These are phyloP conservation scores for Colletotrichum agaves DNA, from an alignment of 2,329 filamentous ascomycete species.

Conservation along the genomic window DNA sequence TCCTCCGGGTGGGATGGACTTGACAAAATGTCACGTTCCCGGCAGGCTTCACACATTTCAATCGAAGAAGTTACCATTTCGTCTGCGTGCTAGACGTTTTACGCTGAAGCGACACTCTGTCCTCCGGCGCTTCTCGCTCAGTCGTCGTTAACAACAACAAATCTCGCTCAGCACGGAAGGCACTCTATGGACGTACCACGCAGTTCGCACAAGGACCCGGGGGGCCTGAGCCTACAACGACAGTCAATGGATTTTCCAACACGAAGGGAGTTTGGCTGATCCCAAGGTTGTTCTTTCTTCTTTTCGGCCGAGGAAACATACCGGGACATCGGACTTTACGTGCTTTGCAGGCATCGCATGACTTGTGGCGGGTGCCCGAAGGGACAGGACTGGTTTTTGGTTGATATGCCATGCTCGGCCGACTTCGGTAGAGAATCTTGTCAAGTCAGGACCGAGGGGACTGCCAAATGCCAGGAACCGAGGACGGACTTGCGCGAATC, in stretches of 20 bases:
- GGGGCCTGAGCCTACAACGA: conserved; percentile 25
- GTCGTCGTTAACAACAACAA: conserved; percentile 24
- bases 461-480: background rate
- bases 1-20: no score
- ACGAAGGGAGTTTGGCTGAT: no score
- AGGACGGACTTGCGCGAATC: background rate
- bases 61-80: conserved; percentile 37
- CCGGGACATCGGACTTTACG: conserved; percentile 54
- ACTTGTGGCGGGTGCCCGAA: conserved; percentile 40
- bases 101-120: conserved; percentile 42
- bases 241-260: background rate
- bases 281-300: no score
- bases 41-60: background rate
- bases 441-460: background rate
- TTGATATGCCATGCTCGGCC: conserved; percentile 22
- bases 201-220: conserved; percentile 45
- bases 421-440: background rate
- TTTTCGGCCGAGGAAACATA: conserved; percentile 39
- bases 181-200: conserved; percentile 37
- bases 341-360: conserved; percentile 53
- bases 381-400: background rate
- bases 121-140: conserved; percentile 19
- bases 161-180: background rate
- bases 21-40: background rate
- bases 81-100: conserved; percentile 40